Conservation (phyloP, 441 rosid genomes). For the Hura crepitans region DNA sequence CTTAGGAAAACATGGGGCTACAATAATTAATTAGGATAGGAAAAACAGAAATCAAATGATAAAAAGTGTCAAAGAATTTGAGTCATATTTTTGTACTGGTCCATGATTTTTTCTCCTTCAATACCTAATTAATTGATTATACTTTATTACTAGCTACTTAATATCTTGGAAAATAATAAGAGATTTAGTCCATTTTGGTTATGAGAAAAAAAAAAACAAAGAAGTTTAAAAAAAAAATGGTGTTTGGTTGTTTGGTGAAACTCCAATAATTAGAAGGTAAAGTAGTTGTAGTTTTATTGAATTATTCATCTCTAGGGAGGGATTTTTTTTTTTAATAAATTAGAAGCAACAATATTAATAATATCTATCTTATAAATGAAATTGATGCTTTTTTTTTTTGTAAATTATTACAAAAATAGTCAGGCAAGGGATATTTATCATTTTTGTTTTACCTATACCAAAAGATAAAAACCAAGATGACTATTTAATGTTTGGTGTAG, state of each 20-base stretch:
- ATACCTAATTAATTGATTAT: background rate
- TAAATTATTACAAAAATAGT: constrained; percentile 18
- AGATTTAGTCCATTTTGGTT: background rate
- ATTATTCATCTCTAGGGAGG: constrained; percentile 25
- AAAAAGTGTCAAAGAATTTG: constrained; percentile 19
- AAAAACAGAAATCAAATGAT: background rate
- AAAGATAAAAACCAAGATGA: too few species aligned
- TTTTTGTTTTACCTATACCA: too few species aligned
- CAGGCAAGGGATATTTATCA: background rate
- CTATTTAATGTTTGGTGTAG: too few species aligned
- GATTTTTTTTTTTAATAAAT: too few species aligned
- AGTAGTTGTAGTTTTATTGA: constrained; percentile 38
- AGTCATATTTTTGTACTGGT: constrained; percentile 11
- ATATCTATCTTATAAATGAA: background rate
- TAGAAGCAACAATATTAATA: background rate
- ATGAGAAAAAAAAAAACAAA: background rate
- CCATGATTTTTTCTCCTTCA: constrained; percentile 15
- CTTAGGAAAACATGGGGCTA: background rate
- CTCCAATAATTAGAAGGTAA: constrained; percentile 25
- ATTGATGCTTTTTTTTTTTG: constrained; percentile 15
- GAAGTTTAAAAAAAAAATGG: background rate
- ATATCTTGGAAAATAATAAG: background rate
- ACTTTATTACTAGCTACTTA: background rate
- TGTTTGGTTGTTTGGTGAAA: constrained; percentile 31
- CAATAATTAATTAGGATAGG: background rate